phyloP scores from a whole-genome alignment of 768 basidiomycete genomes.

The Tephrocybe sp. region DNA sequence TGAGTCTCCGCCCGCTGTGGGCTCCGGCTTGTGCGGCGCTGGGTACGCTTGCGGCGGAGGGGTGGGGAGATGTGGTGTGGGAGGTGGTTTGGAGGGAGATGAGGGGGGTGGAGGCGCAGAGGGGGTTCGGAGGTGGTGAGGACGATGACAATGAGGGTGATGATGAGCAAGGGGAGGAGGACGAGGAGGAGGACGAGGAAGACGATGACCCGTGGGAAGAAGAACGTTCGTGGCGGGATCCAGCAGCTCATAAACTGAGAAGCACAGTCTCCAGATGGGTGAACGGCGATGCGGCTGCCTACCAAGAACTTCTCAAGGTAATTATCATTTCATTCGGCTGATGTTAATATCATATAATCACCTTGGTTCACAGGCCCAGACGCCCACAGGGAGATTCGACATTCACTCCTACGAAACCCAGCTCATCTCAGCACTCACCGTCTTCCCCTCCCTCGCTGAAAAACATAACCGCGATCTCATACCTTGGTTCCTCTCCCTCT shows the following conservation, averaged over 20 bases:
- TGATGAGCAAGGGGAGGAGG: constrained; percentile 21
- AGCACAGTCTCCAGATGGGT: constrained; percentile 48
- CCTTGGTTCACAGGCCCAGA: constrained; percentile 27
- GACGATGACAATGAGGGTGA: constrained; percentile 7
- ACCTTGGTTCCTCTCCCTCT: constrained; percentile 70
- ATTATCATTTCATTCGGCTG: neutral
- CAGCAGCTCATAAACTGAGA: constrained; percentile 62
- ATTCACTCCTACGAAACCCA: constrained; percentile 75
- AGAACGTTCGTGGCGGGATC: constrained; percentile 78
- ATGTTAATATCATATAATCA: neutral
- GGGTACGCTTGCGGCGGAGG: constrained; percentile 41
- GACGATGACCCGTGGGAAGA: constrained; percentile 53
- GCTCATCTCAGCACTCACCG: constrained; percentile 67
- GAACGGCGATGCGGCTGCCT: constrained; percentile 23
- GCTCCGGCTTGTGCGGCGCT: constrained; percentile 73
- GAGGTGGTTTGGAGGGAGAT: constrained; percentile 45
- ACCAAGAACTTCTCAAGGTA: constrained; percentile 32
- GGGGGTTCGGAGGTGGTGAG: constrained; percentile 6
- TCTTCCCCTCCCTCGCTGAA: constrained; percentile 71
- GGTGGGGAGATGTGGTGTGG: constrained; percentile 74
- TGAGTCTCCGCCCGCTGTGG: constrained; percentile 91
- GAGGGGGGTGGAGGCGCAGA: constrained; percentile 20
- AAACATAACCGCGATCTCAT: constrained; percentile 86
- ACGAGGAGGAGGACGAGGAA: constrained; percentile 41
- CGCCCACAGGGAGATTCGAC: constrained; percentile 61